Percentiles rank a stretch among this genome's conserved stretches.
Evolutionary conservation across 345 rosid species (phyloP).

Genomic region (Citrus unshiu): DNA sequence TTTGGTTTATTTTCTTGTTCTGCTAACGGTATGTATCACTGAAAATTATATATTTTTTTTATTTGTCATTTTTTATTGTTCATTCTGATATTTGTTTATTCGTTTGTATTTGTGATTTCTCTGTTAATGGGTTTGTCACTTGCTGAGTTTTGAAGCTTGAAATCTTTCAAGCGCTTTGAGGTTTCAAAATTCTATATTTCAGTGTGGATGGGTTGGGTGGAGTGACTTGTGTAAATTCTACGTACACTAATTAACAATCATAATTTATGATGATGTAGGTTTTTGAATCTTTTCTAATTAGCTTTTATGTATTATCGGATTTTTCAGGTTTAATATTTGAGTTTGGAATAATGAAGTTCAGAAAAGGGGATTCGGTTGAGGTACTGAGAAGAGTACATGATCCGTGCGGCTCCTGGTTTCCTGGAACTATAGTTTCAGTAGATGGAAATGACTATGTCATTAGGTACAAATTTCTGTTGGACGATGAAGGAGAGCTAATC

Average conservation of each 20-base stretch:
- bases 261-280: not conserved
- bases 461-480: constrained; percentile 19
- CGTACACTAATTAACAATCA: not conserved
- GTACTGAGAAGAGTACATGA: constrained; percentile 31
- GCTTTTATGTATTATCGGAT: not conserved
- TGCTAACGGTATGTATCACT: not conserved
- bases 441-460: constrained; percentile 23
- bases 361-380: constrained; percentile 31
- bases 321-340: constrained; percentile 14
- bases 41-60: not conserved
- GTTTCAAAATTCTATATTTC: not conserved
- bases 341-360: constrained; percentile 24
- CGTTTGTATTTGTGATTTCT: not conserved
- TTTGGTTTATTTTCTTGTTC: constrained; percentile 3
- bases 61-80: too few relatives aligned
- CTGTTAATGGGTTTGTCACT: constrained; percentile 7
- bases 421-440: constrained; percentile 26
- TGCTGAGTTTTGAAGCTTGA: constrained; percentile 4
- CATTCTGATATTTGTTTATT: not conserved
- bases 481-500: constrained; percentile 12
- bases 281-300: not conserved
- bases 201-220: not conserved
- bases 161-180: not conserved
- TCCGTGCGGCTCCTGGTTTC: constrained; percentile 37
- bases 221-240: not conserved